Evolutionary conservation across 352 stramenopile genomes (phyloP).

Genomic region (Globisporangium mamillatum): DNA sequence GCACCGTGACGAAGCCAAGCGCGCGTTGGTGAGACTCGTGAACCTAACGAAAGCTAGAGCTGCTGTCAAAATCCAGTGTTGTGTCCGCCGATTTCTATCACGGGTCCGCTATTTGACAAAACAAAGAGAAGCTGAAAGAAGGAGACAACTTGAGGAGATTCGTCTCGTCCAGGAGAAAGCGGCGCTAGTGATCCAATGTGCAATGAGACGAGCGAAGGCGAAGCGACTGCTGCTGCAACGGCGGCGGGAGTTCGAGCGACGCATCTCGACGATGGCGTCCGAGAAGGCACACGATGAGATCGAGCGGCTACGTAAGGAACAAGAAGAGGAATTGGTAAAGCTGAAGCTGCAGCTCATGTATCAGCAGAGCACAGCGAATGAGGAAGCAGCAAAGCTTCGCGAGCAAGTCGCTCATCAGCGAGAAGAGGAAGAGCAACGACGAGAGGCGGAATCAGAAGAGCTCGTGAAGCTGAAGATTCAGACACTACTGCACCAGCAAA

Average conservation of each 20-base stretch:
- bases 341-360: slow-evolving; percentile 66
- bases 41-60: slow-evolving; percentile 53
- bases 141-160: slow-evolving; percentile 24
- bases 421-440: slow-evolving; percentile 41
- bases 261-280: slow-evolving; percentile 77
- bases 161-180: slow-evolving; percentile 42
- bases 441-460: slow-evolving; percentile 50
- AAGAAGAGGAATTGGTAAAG: slow-evolving; percentile 63
- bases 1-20: slow-evolving; percentile 44
- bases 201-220: slow-evolving; percentile 43
- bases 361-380: slow-evolving; percentile 47
- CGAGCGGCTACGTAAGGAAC: slow-evolving; percentile 61
- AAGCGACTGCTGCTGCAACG: slow-evolving; percentile 34
- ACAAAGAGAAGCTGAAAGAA: slow-evolving; percentile 29
- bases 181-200: slow-evolving; percentile 66
- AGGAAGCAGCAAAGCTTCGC: slow-evolving; percentile 41
- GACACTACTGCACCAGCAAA: slow-evolving; percentile 53
- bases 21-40: slow-evolving; percentile 57
- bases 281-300: slow-evolving; percentile 84
- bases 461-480: slow-evolving; percentile 52
- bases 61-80: slow-evolving; percentile 72
- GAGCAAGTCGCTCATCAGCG: slow-evolving; percentile 44
- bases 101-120: slow-evolving; percentile 30
- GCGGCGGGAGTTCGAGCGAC: slow-evolving; percentile 70
- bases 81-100: slow-evolving; percentile 50